These are phyloP conservation scores for Blastobotrys illinoisensis DNA, from an alignment of 1,139 yeast species.

Conservation along the genomic window DNA sequence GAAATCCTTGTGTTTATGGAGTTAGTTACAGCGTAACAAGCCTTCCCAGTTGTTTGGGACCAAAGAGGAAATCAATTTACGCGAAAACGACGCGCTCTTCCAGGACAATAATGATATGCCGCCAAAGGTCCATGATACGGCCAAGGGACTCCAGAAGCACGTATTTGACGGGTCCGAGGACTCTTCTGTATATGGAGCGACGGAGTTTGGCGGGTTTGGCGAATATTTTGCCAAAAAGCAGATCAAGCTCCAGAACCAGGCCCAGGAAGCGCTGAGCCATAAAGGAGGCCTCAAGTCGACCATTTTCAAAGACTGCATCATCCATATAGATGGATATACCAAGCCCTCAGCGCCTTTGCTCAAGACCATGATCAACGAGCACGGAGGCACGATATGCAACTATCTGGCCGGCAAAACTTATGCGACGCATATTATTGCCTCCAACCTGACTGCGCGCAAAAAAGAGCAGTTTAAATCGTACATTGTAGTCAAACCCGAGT, in stretches of 20 bases:
- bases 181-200: constrained; percentile 36
- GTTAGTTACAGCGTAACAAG: too few species aligned
- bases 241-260: constrained; percentile 63
- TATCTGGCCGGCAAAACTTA: constrained; percentile 62
- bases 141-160: constrained; percentile 19
- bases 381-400: constrained; percentile 78
- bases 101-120: constrained; percentile 3
- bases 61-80: not conserved
- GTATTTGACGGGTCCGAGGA: constrained; percentile 16
- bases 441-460: constrained; percentile 72
- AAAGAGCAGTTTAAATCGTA: constrained; percentile 56
- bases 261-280: constrained; percentile 39
- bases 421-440: constrained; percentile 83
- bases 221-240: constrained; percentile 65
- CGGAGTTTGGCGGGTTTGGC: constrained; percentile 64
- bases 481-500: constrained; percentile 73
- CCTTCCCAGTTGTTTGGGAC: not conserved
- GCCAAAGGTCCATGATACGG: constrained; percentile 21
- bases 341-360: constrained; percentile 67
- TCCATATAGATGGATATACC: constrained; percentile 85
- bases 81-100: constrained; percentile 19
- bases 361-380: constrained; percentile 60
- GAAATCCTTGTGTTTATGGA: too few species aligned
- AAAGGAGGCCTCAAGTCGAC: constrained; percentile 33
- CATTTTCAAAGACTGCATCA: constrained; percentile 56